Evolutionary conservation across 2,329 filamentous ascomycete genomes (phyloP).

Genomic region (Alternaria arborescens): DNA sequence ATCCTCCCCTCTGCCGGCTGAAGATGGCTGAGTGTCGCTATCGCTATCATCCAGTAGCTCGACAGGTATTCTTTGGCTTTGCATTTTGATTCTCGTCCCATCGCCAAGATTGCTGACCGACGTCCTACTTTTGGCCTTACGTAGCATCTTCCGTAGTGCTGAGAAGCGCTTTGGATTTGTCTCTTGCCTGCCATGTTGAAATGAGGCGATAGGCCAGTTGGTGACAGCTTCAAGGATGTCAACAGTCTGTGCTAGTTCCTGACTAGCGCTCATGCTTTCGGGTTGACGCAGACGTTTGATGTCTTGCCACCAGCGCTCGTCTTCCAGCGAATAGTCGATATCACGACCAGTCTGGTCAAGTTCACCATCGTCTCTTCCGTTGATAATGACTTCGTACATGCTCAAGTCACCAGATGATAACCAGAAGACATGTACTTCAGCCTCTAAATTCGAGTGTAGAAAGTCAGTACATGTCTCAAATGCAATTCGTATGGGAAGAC

Average conservation of each 20-base stretch:
- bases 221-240: conserved; percentile 55
- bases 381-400: conserved; percentile 79
- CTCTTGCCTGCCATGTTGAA: conserved; percentile 60
- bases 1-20: conserved; percentile 11
- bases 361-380: conserved; percentile 65
- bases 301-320: conserved; percentile 85
- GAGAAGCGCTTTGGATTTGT: conserved; percentile 60
- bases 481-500: no score
- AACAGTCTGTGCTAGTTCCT: conserved; percentile 56
- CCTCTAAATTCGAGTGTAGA: conserved; percentile 56
- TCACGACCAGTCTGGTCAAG: conserved; percentile 65
- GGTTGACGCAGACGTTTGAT: conserved; percentile 63
- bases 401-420: conserved; percentile 75
- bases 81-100: conserved; percentile 75
- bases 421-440: conserved; percentile 80
- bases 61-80: conserved; percentile 74
- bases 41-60: conserved; percentile 60
- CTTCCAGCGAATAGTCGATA: conserved; percentile 72
- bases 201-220: conserved; percentile 63
- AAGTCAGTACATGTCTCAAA: no score
- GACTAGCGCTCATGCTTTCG: conserved; percentile 48
- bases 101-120: conserved; percentile 58
- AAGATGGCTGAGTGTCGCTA: conserved; percentile 38
- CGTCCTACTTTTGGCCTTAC: conserved; percentile 63
- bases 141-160: conserved; percentile 69